Base-by-base conservation (phyloP, 2,329 filamentous ascomycete genomes). In the Chaetomium strumarium region DNA sequence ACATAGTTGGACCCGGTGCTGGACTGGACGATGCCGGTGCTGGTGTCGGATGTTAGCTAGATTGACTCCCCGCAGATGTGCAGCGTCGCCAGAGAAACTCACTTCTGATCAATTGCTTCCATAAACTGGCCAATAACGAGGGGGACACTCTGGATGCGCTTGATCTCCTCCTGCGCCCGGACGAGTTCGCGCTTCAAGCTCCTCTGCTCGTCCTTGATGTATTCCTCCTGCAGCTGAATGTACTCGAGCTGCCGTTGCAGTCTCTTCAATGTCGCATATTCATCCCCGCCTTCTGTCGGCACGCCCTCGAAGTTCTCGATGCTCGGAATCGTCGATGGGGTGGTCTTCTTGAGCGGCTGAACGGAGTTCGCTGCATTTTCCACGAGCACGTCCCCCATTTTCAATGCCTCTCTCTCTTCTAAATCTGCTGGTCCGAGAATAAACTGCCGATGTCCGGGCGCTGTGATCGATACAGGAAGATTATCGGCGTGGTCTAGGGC, bases 51-150 rank as follows among this genome's bases (percentile, higher is more conserved):
- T 38, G 51, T 46, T 46, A 44, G 40, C 17, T 8, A 13, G 44
- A 48, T 12, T n/a, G 17, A 49, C 51, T 33, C 51, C 44, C 42
- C 49, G n/a, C 41, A 31, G 38, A 46, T 31, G 46, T 19, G 43
- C 40, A 53, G 20, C 36, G 63, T 11, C 33, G 33, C 5, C 11
- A 5, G 13, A 33, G 11, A 52, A 64, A 62, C 40, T 43, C 79
- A 95, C 90, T 96, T 99, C 74, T 99, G 93, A 71, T 99, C 93
- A 68, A 99, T 99, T 51, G 93, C 93, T 74, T 99, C 93, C 93
- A 99, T 99, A 69, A 99, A 99, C 73, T 99, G 93, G 56, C 93
- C 93, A 69, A 99, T 99, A 58, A 99, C 93, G 57, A 99, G 75
- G 29, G 93, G 93, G 50, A 99, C 93, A 70, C 90, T 96, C 76